Evolutionary conservation across 768 basidiomycete species (phyloP), one percentile per base, ranked within the genome.

Genomic region (Pleurotus djamor): DNA sequence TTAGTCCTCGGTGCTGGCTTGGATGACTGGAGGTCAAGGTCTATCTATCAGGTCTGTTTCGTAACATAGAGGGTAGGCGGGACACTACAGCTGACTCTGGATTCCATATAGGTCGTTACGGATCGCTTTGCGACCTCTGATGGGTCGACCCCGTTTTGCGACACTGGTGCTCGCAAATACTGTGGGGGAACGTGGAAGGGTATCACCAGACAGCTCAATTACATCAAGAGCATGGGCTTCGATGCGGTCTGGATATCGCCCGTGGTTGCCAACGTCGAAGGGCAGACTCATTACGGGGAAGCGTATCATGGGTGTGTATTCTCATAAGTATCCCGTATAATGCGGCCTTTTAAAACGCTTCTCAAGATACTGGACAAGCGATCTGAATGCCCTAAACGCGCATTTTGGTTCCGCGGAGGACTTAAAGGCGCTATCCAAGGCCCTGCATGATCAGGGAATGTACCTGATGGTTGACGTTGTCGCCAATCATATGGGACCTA

Each of bases 191-290:
- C 84, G n/a, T 89, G 86, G 84, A 74, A 74, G 52, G 80, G 82
- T 4, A 79, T 92, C 63, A 77, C 73, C 60, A 73, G 79, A 63
- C 84, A 89, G 66, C 79, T 92, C 33, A 87, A 89, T 66, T 92
- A 92, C 66, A 89, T 92, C 62, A 83, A 88, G 63, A 65, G 77
- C 44, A 84, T 88, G 68, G 90, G 89, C 2, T 91, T 90, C 69
- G 88, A 89, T 51, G 87, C 89, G 69, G 75, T 89, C 48, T 91
- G 88, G 89, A 89, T 89, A 60, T 88, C 87, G 56, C 90, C 90
- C 3, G 77, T 91, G 17, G 83, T 83, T 16, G 73, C 83, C 68
- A 89, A 89, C 66, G 81, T 85, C 52, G 75, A 84, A 28, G 81
- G 80, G 0, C 64, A 75, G 47, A 87, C 86, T 1, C 72, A 79